These are phyloP conservation scores for Asparagopsis taxiformis DNA, from an alignment of 31 red algal genomes.

Conservation along the genomic window DNA sequence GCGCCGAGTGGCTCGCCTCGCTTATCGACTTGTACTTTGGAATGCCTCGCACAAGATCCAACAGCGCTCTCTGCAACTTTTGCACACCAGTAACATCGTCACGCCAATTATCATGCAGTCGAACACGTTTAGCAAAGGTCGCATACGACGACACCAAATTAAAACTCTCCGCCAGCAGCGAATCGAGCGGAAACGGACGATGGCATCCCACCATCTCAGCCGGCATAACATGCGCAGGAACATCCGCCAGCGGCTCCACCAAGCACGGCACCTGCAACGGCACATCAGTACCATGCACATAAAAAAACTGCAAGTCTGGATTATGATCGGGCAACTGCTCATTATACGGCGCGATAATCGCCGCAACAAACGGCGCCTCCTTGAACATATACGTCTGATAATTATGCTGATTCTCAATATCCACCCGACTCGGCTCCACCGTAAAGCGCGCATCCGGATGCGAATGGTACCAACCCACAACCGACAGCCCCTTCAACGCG, in stretches of 20 bases:
- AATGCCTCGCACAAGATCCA: too few relatives aligned
- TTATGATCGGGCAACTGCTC: conserved; percentile 28
- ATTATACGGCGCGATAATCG: conserved; percentile 72
- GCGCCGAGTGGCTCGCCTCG: too few relatives aligned
- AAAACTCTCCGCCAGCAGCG: too few relatives aligned
- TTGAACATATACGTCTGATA: conserved; percentile 60
- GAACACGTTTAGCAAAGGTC: too few relatives aligned
- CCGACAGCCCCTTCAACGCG: conserved; percentile 38
- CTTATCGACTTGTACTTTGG: too few relatives aligned
- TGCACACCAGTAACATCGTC: too few relatives aligned
- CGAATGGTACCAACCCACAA: conserved; percentile 84
- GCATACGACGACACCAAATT: too few relatives aligned
- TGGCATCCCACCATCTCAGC: too few relatives aligned
- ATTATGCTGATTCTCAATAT: conserved; percentile 72
- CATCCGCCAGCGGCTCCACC: conserved; percentile 11
- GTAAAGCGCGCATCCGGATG: conserved; percentile 62
- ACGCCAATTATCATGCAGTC: too few relatives aligned
- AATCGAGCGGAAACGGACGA: too few relatives aligned
- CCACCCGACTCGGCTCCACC: conserved; percentile 52
- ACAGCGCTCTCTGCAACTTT: too few relatives aligned
- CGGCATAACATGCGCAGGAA: not conserved
- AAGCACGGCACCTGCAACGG: conserved; percentile 30
- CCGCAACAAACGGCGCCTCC: conserved; percentile 66
- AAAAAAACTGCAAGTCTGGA: conserved; percentile 59
- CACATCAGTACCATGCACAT: conserved; percentile 21